phyloP scores from a whole-genome alignment of 2,329 filamentous ascomycete species.

The Ramichloridium luteum region DNA sequence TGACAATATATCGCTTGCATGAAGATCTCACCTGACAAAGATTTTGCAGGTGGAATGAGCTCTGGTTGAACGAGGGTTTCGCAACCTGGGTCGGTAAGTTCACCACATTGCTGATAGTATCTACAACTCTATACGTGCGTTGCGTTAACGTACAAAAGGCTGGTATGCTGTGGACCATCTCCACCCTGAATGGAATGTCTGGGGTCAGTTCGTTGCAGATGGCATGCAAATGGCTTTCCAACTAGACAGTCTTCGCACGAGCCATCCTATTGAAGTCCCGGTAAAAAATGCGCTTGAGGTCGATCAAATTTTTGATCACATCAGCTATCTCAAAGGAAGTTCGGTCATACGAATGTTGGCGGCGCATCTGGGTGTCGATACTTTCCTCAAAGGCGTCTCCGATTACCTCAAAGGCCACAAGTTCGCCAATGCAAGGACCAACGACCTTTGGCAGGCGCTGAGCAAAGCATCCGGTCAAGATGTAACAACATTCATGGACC shows the following conservation, averaged over 20 bases:
- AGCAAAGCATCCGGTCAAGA: constrained; percentile 79
- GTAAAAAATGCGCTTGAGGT: constrained; percentile 89
- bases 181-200: constrained; percentile 94
- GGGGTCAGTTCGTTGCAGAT: constrained; percentile 95
- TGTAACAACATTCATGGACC: constrained; percentile 76
- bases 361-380: constrained; percentile 73
- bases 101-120: not conserved
- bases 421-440: constrained; percentile 82
- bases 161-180: constrained; percentile 87
- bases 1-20: constrained; percentile 28
- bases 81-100: constrained; percentile 72
- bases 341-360: constrained; percentile 95
- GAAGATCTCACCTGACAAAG: constrained; percentile 47
- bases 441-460: constrained; percentile 80
- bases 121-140: not conserved
- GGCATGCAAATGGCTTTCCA: constrained; percentile 83
- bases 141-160: constrained; percentile 24
- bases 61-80: constrained; percentile 89
- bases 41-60: constrained; percentile 38
- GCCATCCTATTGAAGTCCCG: constrained; percentile 91
- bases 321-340: constrained; percentile 93
- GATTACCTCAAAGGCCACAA: constrained; percentile 80
- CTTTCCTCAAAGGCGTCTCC: constrained; percentile 80
- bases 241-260: constrained; percentile 79
- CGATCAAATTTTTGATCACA: constrained; percentile 94